Evolutionary conservation across 257 asterid genomes (phyloP).

Genomic region (Solanum bulbocastanum): DNA sequence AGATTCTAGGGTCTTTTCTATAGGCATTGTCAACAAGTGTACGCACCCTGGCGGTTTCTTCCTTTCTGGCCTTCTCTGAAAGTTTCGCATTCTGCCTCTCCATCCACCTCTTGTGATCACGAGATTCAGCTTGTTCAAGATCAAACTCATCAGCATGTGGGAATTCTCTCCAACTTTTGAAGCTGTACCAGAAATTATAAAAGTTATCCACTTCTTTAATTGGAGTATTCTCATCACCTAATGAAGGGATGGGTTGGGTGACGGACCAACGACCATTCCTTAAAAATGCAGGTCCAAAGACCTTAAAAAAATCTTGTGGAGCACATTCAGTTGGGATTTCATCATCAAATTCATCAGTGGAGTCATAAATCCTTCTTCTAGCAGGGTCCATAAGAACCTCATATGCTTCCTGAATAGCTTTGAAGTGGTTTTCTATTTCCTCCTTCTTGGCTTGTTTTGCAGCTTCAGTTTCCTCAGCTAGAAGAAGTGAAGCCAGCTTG

Average conservation of each 20-base stretch:
- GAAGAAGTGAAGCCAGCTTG: slow-evolving; percentile 82
- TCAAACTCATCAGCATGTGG: slow-evolving; percentile 97
- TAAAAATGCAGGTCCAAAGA: slow-evolving; percentile 89
- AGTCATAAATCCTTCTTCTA: slow-evolving; percentile 87
- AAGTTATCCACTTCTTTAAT: slow-evolving; percentile 66
- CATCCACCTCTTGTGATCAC: slow-evolving; percentile 97
- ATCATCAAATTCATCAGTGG: slow-evolving; percentile 97
- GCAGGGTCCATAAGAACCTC: slow-evolving; percentile 84
- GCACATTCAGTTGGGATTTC: slow-evolving; percentile 78
- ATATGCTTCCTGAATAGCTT: slow-evolving; percentile 89
- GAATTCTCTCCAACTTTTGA: slow-evolving; percentile 96
- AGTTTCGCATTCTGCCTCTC: slow-evolving; percentile 94
- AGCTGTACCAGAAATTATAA: slow-evolving; percentile 83
- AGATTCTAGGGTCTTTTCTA: slow-evolving; percentile 76
- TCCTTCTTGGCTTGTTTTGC: slow-evolving; percentile 86
- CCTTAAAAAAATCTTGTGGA: slow-evolving; percentile 88
- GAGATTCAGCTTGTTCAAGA: slow-evolving; percentile 87
- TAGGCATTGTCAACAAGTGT: slow-evolving; percentile 88
- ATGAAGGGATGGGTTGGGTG: slow-evolving; percentile 47
- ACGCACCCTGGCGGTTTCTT: slow-evolving; percentile 68
- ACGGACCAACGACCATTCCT: slow-evolving; percentile 99
- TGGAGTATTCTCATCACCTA: slow-evolving; percentile 70
- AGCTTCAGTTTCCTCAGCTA: slow-evolving; percentile 77
- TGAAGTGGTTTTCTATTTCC: slow-evolving; percentile 82
- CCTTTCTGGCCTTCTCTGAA: slow-evolving; percentile 90